Evolutionary conservation across 805 yeast species (phyloP).

Genomic region (Schwanniomyces sp.): DNA sequence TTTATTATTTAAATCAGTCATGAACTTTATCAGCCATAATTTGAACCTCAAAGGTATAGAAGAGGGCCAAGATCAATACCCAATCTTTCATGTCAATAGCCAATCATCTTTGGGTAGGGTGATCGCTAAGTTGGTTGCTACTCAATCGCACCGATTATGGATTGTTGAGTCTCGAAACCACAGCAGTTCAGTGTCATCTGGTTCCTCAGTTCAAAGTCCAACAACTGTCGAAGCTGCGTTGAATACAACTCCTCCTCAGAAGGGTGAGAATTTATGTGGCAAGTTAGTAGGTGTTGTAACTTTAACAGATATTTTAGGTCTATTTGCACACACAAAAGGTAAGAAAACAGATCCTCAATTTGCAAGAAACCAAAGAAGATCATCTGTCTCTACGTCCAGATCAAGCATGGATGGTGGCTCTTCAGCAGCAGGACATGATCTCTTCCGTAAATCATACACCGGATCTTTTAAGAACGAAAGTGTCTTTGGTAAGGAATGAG

Average conservation of each 20-base stretch:
- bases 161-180: constrained; percentile 51
- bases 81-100: constrained; percentile 89
- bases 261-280: constrained; percentile 58
- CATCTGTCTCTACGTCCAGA: constrained; percentile 34
- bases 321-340: constrained; percentile 76
- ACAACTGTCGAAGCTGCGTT: constrained; percentile 22
- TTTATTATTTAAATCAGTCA: constrained; percentile 75
- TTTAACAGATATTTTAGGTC: constrained; percentile 82
- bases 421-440: constrained; percentile 8
- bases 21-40: constrained; percentile 84
- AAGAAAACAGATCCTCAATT: constrained; percentile 76
- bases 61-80: constrained; percentile 94
- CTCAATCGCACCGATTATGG: constrained; percentile 89
- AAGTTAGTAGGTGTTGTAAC: constrained; percentile 89
- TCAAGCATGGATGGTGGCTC: constrained; percentile 9
- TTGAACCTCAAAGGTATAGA: constrained; percentile 86
- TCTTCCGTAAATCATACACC: constrained; percentile 13
- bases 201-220: constrained; percentile 10
- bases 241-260: constrained; percentile 9
- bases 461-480: constrained; percentile 7
- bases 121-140: constrained; percentile 92
- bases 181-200: constrained; percentile 2
- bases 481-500: constrained; percentile 11
- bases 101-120: constrained; percentile 81
- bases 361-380: constrained; percentile 85